Percentiles rank a stretch among this genome's conserved stretches.
These are phyloP conservation scores for Trichomonas tenax DNA, from an alignment of 208 protist genomes.

Conservation along the genomic window DNA sequence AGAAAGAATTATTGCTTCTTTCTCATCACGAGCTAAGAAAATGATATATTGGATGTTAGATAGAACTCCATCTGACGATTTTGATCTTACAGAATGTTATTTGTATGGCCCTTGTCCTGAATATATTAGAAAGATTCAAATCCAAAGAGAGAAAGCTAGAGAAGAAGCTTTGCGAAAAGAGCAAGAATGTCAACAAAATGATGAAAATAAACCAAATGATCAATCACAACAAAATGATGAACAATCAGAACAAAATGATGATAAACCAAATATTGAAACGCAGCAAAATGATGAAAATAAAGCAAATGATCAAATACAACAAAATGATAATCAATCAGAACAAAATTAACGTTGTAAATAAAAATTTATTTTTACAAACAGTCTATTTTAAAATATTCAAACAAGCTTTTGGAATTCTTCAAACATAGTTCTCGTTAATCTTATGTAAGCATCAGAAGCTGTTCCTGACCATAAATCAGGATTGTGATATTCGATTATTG, in stretches of 20 bases:
- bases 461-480: neutral
- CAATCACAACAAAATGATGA: neutral
- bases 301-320: neutral
- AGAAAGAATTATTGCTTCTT: neutral
- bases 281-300: neutral
- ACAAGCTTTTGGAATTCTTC: neutral
- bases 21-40: neutral
- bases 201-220: too few relatives aligned
- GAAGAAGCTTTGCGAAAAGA: neutral
- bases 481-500: neutral
- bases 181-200: too few relatives aligned
- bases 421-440: neutral
- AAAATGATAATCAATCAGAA: neutral
- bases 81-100: neutral
- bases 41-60: neutral
- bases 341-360: too few relatives aligned
- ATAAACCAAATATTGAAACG: neutral
- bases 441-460: neutral
- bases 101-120: neutral
- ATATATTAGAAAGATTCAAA: neutral
- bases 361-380: too few relatives aligned
- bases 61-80: neutral
- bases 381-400: too few relatives aligned
- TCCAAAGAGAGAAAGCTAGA: neutral
- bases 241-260: neutral